phyloP scores from a whole-genome alignment of 148 eudicot species.

The Silene conica region DNA sequence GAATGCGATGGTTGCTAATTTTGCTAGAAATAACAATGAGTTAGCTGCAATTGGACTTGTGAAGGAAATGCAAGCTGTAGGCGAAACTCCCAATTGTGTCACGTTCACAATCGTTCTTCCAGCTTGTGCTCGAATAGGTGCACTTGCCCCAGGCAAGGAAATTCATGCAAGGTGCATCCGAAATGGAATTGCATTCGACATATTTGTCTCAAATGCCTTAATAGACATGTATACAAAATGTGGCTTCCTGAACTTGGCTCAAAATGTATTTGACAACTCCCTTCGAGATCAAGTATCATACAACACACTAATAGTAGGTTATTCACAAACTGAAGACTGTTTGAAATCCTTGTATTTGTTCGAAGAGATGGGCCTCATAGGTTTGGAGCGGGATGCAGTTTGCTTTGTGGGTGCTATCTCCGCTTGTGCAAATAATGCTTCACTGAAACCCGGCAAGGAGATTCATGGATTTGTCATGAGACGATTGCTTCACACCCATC shows the following conservation, averaged over 20 bases:
- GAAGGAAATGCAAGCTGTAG: constrained; percentile 50
- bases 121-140: constrained; percentile 68
- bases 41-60: constrained; percentile 46
- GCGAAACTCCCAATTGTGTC: constrained; percentile 49
- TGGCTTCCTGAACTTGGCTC: constrained; percentile 42
- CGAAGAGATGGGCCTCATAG: constrained; percentile 45
- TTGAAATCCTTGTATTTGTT: constrained; percentile 43
- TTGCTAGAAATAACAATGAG: constrained; percentile 50
- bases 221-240: constrained; percentile 74
- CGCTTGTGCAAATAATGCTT: constrained; percentile 58
- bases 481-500: constrained; percentile 40
- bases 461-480: constrained; percentile 54
- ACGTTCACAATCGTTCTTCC: constrained; percentile 70
- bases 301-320: constrained; percentile 58
- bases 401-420: constrained; percentile 57
- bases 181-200: constrained; percentile 39
- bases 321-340: constrained; percentile 47
- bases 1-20: constrained; percentile 69
- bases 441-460: constrained; percentile 63
- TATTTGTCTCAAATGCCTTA: constrained; percentile 61
- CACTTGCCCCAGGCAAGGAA: constrained; percentile 50
- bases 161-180: constrained; percentile 53
- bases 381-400: constrained; percentile 47
- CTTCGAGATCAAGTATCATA: constrained; percentile 53
- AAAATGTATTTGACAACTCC: constrained; percentile 51